Base-by-base conservation (phyloP, 495 filamentous ascomycete genomes). In the Aspergillus panamensis region DNA sequence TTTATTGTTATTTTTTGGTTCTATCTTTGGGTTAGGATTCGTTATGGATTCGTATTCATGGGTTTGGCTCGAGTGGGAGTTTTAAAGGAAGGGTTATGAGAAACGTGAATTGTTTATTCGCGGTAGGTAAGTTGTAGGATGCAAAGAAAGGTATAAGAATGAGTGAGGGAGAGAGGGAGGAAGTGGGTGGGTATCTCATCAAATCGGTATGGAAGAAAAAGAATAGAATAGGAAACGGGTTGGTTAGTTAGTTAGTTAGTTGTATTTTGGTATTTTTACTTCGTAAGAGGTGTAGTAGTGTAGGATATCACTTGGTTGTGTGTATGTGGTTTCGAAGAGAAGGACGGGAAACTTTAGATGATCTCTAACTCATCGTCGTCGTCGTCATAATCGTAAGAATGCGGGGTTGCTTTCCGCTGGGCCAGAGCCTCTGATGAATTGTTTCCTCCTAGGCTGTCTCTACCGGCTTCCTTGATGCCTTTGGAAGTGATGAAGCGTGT, bases 401-500 rank as follows among this genome's bases (percentile, higher is more conserved):
- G 25, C 25, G 25, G 25, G 2, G 25, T 35, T 40, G 37, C 17
- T 45, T 13, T 45, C 64, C 55, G 65, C 40, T 62, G 67, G 53
- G 53, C 65, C 56, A 56, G 66, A 55, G 48, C 59, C 51, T 62
- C 77, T 58, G 60, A 77, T 20, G 19, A 19, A 21, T 45, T 45
- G 6, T 64, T 77, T 3, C 76, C 80, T 31, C 87, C 87, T 4
- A 90, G 59, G 64, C 89, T 91, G 60, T 92, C 88, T 57, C 87
- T 78, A 3, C 88, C 88, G 0, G 89, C 87, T 67, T 89, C 87
- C 63, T 82, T 82, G 56, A 90, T 90, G 0, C 88, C 89, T 67
- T 85, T 87, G 25, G 83, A 81, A 31, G 85, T 92, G 39, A 91
- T 82, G 64, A 95, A 94, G 16, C 90, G 76, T 13, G 89, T 94